Base-by-base conservation (phyloP, 495 filamentous ascomycete species). In the Aspergillus panamensis region DNA sequence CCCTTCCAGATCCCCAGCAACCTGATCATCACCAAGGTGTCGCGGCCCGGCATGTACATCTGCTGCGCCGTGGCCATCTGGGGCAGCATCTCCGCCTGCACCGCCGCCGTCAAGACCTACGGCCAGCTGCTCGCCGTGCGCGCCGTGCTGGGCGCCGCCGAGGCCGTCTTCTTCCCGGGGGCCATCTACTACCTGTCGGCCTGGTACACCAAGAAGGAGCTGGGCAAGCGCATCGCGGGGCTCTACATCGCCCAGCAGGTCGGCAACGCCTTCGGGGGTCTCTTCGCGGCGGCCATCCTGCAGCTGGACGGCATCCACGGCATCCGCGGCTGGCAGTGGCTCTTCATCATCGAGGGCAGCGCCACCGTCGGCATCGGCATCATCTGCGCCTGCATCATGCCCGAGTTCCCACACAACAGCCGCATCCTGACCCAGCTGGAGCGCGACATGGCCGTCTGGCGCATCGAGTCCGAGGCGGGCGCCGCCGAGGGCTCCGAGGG, bases 1-100 rank as follows among this genome's bases (percentile, higher is more conserved):
- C 66, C 81, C 21, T 79, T 83, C 69, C 80, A 83, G 62, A 69
- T 87, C 16, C 84, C 83, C 1, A 83, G 79, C 9, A 86, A 86
- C 58, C 65, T 86, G 7, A 76, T 84, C 48, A 68, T 85, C 8
- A 85, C 82, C 51, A 62, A 62, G 30, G 49, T 72, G n/a, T 53
- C 65, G 10, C 62, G 68, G 1, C 68, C 69, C 2, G 73, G 62
- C 16, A 62, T 67, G 57, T 69, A 68, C 51, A 71, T 73, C 30
- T 65, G 62, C 53, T 60, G 64, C 33, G 76, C 72, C 30, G 76
- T 81, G 59, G 69, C 73, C 0, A 62, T 80, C 48, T 84, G 80
- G 81, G 78, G 76, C 0, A 55, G 72, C 8, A 73, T 81, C 21
- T 76, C 78, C 1, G 75, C 73, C 8, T 70, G 68, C 8, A 80